Percentiles rank a stretch among this genome's conserved stretches.
These are phyloP conservation scores for Bretschneidera sinensis DNA, from an alignment of 345 rosid genomes.

Conservation along the genomic window DNA sequence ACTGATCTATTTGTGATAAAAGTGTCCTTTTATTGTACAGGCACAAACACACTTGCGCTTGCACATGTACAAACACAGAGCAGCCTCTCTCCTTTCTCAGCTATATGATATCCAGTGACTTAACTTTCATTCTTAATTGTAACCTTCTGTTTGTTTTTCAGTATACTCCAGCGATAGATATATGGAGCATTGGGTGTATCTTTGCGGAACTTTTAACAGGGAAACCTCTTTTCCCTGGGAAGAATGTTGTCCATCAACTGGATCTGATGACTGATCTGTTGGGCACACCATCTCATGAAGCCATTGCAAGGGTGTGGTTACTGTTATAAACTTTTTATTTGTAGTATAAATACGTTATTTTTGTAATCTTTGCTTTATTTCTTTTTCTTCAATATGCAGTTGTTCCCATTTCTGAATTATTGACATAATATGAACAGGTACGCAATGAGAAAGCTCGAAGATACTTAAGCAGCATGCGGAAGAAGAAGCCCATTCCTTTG, in stretches of 20 bases:
- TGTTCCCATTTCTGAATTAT: slow-evolving; percentile 16
- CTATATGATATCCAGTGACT: no score
- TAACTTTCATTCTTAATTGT: slow-evolving; percentile 6
- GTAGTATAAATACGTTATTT: slow-evolving; percentile 1
- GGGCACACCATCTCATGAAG: slow-evolving; percentile 92
- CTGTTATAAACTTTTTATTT: slow-evolving; percentile 7
- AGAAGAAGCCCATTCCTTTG: slow-evolving; percentile 75
- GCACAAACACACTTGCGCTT: not conserved
- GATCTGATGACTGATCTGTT: slow-evolving; percentile 91
- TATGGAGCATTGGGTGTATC: slow-evolving; percentile 98
- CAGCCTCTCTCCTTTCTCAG: not conserved
- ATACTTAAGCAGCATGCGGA: slow-evolving; percentile 93
- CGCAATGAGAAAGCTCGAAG: slow-evolving; percentile 96
- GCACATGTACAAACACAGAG: not conserved
- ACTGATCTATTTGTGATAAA: no score
- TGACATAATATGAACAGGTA: slow-evolving; percentile 44
- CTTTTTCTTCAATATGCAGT: not conserved
- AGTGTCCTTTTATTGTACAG: no score
- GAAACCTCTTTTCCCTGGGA: slow-evolving; percentile 94
- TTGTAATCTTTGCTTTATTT: not conserved
- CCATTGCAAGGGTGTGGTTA: slow-evolving; percentile 80
- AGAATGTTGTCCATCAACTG: slow-evolving; percentile 93
- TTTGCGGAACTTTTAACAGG: slow-evolving; percentile 94
- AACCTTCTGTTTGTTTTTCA: slow-evolving; percentile 29
- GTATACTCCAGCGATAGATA: slow-evolving; percentile 97